Evolutionary conservation across 108 stramenopile genomes (phyloP).

Genomic region (Nitzschia sp.): DNA sequence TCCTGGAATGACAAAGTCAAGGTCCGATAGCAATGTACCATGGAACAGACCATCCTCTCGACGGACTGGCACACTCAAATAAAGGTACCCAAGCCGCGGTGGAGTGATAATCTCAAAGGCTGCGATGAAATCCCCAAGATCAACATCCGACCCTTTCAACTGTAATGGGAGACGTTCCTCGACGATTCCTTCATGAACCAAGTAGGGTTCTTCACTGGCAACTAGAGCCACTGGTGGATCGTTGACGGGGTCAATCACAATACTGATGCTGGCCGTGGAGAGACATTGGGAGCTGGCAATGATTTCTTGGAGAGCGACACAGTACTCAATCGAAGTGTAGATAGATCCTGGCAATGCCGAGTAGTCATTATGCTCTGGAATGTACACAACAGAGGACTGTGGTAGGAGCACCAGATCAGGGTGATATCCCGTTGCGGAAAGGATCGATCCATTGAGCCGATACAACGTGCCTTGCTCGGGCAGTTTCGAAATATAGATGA

Average conservation of each 20-base stretch:
- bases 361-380: constrained; percentile 29
- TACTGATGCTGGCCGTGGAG: constrained; percentile 20
- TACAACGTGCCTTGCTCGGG: constrained; percentile 25
- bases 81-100: constrained; percentile 33
- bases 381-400: constrained; percentile 6
- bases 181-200: constrained; percentile 24
- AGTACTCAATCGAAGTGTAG: constrained; percentile 36
- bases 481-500: constrained; percentile 20
- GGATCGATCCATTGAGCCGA: not conserved
- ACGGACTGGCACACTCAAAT: constrained; percentile 35
- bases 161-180: constrained; percentile 11
- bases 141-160: constrained; percentile 43
- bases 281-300: constrained; percentile 23
- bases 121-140: constrained; percentile 30
- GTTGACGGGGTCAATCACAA: constrained; percentile 40
- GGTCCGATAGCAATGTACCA: constrained; percentile 28
- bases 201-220: constrained; percentile 1
- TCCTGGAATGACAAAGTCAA: constrained; percentile 27
- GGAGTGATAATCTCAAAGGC: constrained; percentile 30
- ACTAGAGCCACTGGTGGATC: constrained; percentile 40
- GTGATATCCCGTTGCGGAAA: not conserved
- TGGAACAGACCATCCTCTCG: constrained; percentile 31
- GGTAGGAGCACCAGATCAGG: not conserved
- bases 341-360: constrained; percentile 19
- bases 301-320: constrained; percentile 21